Evolutionary conservation across 257 asterid species (phyloP).

Genomic region (Nicotiana knightiana): DNA sequence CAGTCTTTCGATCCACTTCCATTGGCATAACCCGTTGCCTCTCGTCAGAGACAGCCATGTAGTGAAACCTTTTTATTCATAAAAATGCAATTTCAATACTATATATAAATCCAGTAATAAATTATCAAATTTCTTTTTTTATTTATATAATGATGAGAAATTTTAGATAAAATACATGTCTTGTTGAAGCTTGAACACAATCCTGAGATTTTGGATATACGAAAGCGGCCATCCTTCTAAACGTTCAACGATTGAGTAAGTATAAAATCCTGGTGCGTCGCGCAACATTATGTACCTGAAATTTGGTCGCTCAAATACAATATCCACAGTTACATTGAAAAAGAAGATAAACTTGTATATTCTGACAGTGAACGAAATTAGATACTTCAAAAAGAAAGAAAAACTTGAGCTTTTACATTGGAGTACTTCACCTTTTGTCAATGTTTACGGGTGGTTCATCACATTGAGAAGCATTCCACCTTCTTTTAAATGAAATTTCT

Average conservation of each 20-base stretch:
- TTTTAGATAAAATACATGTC: conserved; percentile 14
- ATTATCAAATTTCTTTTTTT: too few relatives aligned
- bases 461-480: conserved; percentile 24
- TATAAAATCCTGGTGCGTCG: conserved; percentile 43
- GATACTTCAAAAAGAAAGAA: too few relatives aligned
- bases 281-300: conserved; percentile 37
- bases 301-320: not conserved
- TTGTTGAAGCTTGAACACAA: conserved; percentile 37
- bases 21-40: conserved; percentile 57
- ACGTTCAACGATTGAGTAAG: conserved; percentile 41
- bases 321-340: not conserved
- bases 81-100: not conserved
- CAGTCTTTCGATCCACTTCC: conserved; percentile 24
- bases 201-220: conserved; percentile 34
- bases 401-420: too few relatives aligned
- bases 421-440: conserved; percentile 41
- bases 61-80: conserved; percentile 39
- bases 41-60: conserved; percentile 55
- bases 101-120: not conserved
- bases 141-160: not conserved
- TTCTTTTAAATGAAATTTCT: conserved; percentile 49
- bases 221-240: conserved; percentile 36
- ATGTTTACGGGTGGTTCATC: conserved; percentile 37
- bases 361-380: too few relatives aligned
- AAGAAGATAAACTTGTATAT: too few relatives aligned